Evolutionary conservation across 352 stramenopile genomes (phyloP).

Genomic region (Phytopythium chamaehyphon): DNA sequence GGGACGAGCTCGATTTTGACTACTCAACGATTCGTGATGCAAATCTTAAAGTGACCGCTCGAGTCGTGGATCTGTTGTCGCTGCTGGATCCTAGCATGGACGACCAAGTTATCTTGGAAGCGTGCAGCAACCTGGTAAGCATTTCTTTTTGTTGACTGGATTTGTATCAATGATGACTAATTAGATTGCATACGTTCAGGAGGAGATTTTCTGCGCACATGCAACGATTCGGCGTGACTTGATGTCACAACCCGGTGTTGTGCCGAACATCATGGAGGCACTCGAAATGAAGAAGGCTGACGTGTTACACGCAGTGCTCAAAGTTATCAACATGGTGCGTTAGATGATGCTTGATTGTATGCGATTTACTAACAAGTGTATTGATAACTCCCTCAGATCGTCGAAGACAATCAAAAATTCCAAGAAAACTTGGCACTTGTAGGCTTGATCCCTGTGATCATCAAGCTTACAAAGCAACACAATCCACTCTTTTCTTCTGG

Average conservation of each 20-base stretch:
- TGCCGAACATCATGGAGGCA: slow-evolving; percentile 92
- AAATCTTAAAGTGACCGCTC: slow-evolving; percentile 70
- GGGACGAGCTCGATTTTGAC: slow-evolving; percentile 83
- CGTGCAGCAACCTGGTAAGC: slow-evolving; percentile 64
- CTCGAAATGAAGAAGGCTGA: slow-evolving; percentile 90
- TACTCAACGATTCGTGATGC: slow-evolving; percentile 67
- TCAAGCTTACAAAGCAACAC: slow-evolving; percentile 77
- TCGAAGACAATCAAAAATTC: slow-evolving; percentile 88
- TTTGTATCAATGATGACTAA: no score
- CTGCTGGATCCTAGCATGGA: slow-evolving; percentile 84
- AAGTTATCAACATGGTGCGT: slow-evolving; percentile 84
- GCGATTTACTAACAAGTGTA: slow-evolving; percentile 4
- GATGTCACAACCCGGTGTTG: slow-evolving; percentile 89
- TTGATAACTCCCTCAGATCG: slow-evolving; percentile 43
- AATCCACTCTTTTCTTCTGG: slow-evolving; percentile 25
- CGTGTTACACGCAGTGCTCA: slow-evolving; percentile 79
- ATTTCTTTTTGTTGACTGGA: not conserved
- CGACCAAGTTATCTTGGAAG: slow-evolving; percentile 80
- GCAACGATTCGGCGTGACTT: slow-evolving; percentile 67
- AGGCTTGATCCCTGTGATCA: slow-evolving; percentile 88
- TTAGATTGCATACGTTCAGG: slow-evolving; percentile 21
- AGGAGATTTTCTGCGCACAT: slow-evolving; percentile 82
- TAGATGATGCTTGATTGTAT: not conserved
- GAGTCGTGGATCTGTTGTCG: slow-evolving; percentile 71
- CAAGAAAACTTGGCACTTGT: slow-evolving; percentile 91